Conservation (phyloP, 352 stramenopile species). For the Phytophthora europaea region DNA sequence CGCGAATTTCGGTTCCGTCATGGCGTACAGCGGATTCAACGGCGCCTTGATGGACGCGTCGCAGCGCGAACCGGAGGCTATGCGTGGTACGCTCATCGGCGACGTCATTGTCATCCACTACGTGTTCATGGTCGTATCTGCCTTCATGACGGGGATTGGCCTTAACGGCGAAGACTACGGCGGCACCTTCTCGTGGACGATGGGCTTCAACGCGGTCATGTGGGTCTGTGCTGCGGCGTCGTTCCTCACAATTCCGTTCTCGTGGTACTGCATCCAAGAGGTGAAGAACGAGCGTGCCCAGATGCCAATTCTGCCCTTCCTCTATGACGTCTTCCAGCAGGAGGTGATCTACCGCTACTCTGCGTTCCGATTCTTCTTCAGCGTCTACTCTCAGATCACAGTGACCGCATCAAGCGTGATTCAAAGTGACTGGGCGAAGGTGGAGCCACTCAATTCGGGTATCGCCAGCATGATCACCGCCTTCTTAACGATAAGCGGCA, state of each 20-base stretch:
- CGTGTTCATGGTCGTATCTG: conserved; percentile 42
- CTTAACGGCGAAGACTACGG: conserved; percentile 53
- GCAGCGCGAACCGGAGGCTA: conserved; percentile 44
- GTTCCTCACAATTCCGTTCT: conserved; percentile 38
- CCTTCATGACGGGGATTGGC: conserved; percentile 43
- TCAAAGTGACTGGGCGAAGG: conserved; percentile 51
- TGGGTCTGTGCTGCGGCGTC: conserved; percentile 32
- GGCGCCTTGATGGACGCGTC: conserved; percentile 54
- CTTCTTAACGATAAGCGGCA: conserved; percentile 38
- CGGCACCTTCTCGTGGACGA: conserved; percentile 48
- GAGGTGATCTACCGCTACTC: conserved; percentile 50
- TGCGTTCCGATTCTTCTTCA: conserved; percentile 48
- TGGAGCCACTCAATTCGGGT: conserved; percentile 60
- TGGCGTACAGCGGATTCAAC: conserved; percentile 69
- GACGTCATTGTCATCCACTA: conserved; percentile 40
- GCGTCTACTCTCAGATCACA: conserved; percentile 48
- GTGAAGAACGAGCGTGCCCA: conserved; percentile 16
- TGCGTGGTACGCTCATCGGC: conserved; percentile 45
- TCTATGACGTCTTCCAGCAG: conserved; percentile 46
- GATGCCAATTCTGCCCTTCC: conserved; percentile 29
- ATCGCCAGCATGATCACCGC: conserved; percentile 48
- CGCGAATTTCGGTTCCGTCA: conserved; percentile 71
- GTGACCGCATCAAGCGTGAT: conserved; percentile 54
- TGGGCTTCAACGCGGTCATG: conserved; percentile 59
- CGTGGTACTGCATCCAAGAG: conserved; percentile 45